Base-by-base conservation (phyloP, 169 alveolate genomes). In the Condylostoma magnum region DNA sequence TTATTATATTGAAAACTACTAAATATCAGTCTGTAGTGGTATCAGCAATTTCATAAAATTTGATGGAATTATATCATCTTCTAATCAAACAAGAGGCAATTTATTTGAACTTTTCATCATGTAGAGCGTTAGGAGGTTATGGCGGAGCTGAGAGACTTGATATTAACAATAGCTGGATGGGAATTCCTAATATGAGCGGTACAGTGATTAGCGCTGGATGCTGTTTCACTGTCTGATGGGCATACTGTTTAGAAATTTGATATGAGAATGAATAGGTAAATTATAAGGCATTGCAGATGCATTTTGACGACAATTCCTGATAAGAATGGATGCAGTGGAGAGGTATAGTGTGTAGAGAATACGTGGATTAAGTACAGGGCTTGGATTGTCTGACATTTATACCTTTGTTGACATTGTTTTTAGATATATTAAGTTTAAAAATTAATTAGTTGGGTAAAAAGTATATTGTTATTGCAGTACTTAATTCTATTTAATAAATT, bases 61-160 rank as follows among this genome's bases (percentile, higher is more conserved):
- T n/a, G n/a, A n/a, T n/a, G n/a, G n/a, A n/a, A n/a, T n/a, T n/a
- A n/a, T n/a, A n/a, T n/a, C n/a, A n/a, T n/a, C n/a, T n/a, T n/a
- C n/a, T n/a, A n/a, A n/a, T n/a, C n/a, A n/a, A n/a, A n/a, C n/a
- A n/a, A n/a, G n/a, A n/a, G n/a, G n/a, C n/a, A n/a, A n/a, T n/a
- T n/a, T n/a, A n/a, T n/a, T n/a, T n/a, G n/a, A n/a, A n/a, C n/a
- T n/a, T n/a, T n/a, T n/a, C n/a, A n/a, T n/a, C n/a, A n/a, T n/a
- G n/a, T n/a, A n/a, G n/a, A n/a, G 92, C 92, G 1, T 82, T 89
- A 33, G 94, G 94, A 27, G 94, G 94, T 4, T 89, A 82, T 80
- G 94, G 94, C 28, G 94, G 94, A 10, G 85, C 78, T 8, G 93
- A 86, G 56, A 71, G 86, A 27, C 79, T 51, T 55, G 73, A 79